Base-by-base conservation (phyloP, 169 alveolate species). In the Cryptosporidium canis region DNA sequence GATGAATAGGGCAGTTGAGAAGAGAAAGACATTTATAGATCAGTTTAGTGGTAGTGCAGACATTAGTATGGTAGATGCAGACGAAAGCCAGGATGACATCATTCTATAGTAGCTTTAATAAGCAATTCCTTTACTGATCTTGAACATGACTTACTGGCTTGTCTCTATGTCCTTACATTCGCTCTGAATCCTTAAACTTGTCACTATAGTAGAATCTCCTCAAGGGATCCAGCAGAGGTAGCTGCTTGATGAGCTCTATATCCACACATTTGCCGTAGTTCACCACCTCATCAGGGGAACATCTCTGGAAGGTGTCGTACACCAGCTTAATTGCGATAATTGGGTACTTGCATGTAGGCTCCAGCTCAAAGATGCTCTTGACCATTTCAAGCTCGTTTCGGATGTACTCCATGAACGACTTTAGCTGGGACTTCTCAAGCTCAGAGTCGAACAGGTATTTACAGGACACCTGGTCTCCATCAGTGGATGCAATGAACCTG, bases 301-400 rank as follows among this genome's bases (percentile, higher is more conserved):
- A 58, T 21, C 55, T 43, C 5, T 58, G 68, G 16, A 24, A 77
- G 33, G 58, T 77, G 21, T 58, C 70, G 41, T 61, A 37, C 31
- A 77, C 37, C 12, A 37, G 14, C 6, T 77, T 77, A 29, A 55
- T 33, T 39, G 87, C 61, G 18, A 77, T 18, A 24, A 77, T 77
- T 21, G 87, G 87, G 43, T 77, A 77, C 61, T 77, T 77, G 39
- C 87, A 77, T 21, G 55, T 14, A 21, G 70, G 70, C 45, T 77
- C 87, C 11, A 77, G 43, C 41, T 77, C 66, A 21, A 39, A 48
- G 11, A 77, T 58, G 33, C 18, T 48, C n/a, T 21, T 77, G 16
- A 77, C 3, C 24, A 77, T 3, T 29, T 77, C 61, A 58, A 55
- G 58, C 31, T 77, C 87, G 7, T 21, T 41, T 16, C 18, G 27